Percentiles rank a stretch among this genome's conserved stretches.
Evolutionary conservation across 169 alveolate species (phyloP).

Genomic region (Cryptosporidium andersoni): DNA sequence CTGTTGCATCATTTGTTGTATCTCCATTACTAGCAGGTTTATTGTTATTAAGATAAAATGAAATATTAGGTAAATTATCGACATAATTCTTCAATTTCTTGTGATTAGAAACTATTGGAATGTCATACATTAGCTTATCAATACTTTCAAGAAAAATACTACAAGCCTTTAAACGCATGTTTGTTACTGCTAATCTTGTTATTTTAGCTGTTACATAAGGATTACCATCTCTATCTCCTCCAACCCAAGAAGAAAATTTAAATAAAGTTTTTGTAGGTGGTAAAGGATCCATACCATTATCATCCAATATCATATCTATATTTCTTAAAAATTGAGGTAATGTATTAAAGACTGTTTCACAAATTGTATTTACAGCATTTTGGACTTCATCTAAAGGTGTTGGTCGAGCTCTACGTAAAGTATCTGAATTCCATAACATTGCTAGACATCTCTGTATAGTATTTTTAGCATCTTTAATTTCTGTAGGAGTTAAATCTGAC

Average conservation of each 20-base stretch:
- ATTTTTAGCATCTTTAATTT: constrained; percentile 73
- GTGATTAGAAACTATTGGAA: constrained; percentile 61
- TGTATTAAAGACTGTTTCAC: constrained; percentile 76
- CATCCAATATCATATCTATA: constrained; percentile 76
- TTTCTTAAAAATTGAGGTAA: constrained; percentile 77
- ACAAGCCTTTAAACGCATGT: constrained; percentile 77
- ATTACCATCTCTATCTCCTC: constrained; percentile 89
- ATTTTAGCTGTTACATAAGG: constrained; percentile 84
- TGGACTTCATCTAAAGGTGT: constrained; percentile 81
- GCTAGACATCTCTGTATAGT: constrained; percentile 76
- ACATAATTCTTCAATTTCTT: constrained; percentile 32
- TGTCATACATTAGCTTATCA: constrained; percentile 65
- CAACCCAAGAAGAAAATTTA: constrained; percentile 84
- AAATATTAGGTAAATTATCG: constrained; percentile 48
- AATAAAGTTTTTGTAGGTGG: constrained; percentile 76
- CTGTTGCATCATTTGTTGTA: constrained; percentile 59
- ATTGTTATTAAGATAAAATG: constrained; percentile 26
- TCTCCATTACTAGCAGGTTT: constrained; percentile 7
- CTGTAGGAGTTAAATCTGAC: constrained; percentile 75
- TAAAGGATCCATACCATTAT: constrained; percentile 77
- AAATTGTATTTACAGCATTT: constrained; percentile 70
- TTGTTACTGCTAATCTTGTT: constrained; percentile 78
- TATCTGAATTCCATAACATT: constrained; percentile 81
- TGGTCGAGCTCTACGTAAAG: constrained; percentile 80
- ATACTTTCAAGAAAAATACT: constrained; percentile 59